Conservation (phyloP, 208 protist species). For the Trypanosoma theileri region DNA sequence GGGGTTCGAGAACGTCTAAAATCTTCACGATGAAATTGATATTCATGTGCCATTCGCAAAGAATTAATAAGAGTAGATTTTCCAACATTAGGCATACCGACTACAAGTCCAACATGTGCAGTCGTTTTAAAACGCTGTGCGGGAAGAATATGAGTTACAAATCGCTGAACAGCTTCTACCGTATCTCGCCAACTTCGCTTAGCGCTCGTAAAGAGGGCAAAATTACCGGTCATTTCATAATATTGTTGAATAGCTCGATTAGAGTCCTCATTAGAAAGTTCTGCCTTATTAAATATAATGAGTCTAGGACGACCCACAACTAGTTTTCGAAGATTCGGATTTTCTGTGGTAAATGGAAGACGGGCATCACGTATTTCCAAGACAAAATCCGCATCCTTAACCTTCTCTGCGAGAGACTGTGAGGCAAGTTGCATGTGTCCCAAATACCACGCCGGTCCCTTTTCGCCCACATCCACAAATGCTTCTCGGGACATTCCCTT, state of each 20-base stretch:
- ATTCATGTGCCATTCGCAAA: constrained; percentile 87
- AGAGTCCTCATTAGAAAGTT: constrained; percentile 86
- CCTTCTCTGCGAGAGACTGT: constrained; percentile 56
- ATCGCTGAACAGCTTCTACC: constrained; percentile 76
- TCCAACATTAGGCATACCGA: constrained; percentile 95
- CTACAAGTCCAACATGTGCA: constrained; percentile 83
- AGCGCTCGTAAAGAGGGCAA: constrained; percentile 83
- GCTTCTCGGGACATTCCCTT: constrained; percentile 79
- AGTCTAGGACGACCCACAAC: constrained; percentile 62
- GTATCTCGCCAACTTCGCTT: constrained; percentile 75
- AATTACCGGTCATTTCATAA: constrained; percentile 71
- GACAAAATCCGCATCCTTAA: constrained; percentile 87
- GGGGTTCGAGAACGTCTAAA: constrained; percentile 73
- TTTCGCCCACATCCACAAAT: constrained; percentile 87
- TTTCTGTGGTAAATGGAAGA: constrained; percentile 86
- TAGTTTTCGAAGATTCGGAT: constrained; percentile 74
- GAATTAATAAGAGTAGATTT: constrained; percentile 95
- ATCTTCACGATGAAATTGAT: constrained; percentile 89
- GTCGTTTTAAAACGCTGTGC: constrained; percentile 63
- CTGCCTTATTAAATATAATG: constrained; percentile 92
- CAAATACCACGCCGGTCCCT: constrained; percentile 87
- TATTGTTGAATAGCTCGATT: constrained; percentile 78
- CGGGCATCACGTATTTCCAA: constrained; percentile 93
- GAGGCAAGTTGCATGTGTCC: constrained; percentile 84
- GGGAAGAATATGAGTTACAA: constrained; percentile 74